A percentile compares a stretch with the other conserved stretches of the same genome.
These are phyloP conservation scores for Geranium brycei DNA, from an alignment of 345 rosid genomes.

Conservation along the genomic window DNA sequence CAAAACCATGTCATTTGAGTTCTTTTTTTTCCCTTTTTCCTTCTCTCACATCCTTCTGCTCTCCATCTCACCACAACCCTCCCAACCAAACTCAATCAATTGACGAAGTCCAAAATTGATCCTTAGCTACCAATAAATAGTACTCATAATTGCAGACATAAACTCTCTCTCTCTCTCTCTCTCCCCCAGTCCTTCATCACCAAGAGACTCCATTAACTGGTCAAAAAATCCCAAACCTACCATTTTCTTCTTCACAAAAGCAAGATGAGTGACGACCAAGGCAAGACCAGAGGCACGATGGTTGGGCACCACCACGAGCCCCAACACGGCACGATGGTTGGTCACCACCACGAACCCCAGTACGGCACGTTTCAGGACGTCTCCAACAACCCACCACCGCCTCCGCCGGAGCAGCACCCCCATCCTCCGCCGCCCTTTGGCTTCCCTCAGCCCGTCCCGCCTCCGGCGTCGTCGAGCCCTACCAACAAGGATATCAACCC, in stretches of 20 bases:
- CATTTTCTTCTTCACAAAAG: background rate
- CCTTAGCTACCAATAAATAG: too few species aligned
- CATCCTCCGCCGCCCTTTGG: slow-evolving; percentile 39
- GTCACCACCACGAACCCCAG: slow-evolving; percentile 15
- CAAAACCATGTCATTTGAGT: too few species aligned
- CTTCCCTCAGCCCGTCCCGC: slow-evolving; percentile 79
- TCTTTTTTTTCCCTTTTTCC: too few species aligned
- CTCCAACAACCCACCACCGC: slow-evolving; percentile 73
- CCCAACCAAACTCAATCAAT: too few species aligned
- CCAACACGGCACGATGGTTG: too few species aligned
- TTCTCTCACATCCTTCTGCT: too few species aligned
- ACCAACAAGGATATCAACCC: slow-evolving; percentile 58
- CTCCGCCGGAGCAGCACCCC: too few species aligned
- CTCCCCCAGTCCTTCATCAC: background rate
- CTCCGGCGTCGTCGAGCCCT: slow-evolving; percentile 46
- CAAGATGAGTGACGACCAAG: background rate
- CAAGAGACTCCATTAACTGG: background rate
- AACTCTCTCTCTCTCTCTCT: background rate
- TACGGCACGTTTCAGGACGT: slow-evolving; percentile 98
- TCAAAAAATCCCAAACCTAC: background rate
- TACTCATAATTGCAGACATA: background rate
- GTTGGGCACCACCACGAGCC: too few species aligned
- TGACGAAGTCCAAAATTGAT: too few species aligned
- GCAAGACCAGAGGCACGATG: background rate
- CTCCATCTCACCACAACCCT: too few species aligned